These are phyloP conservation scores for Pleurotus djamor DNA, from an alignment of 768 basidiomycete genomes.

Conservation along the genomic window DNA sequence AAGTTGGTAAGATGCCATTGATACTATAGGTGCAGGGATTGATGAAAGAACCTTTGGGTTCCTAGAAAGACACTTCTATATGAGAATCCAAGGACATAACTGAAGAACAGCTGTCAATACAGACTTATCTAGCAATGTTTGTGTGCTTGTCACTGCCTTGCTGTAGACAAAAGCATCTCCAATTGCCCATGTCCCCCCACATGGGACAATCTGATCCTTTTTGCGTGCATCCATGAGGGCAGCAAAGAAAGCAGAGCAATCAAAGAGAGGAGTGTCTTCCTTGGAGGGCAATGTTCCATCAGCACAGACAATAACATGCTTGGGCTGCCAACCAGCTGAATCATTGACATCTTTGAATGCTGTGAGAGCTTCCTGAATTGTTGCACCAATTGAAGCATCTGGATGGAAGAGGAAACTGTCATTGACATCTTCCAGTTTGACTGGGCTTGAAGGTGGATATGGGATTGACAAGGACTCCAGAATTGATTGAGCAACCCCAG, in stretches of 20 bases:
- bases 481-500: slow-evolving; percentile 35
- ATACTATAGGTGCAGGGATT: slow-evolving; percentile 77
- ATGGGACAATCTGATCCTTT: slow-evolving; percentile 18
- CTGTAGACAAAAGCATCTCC: slow-evolving; percentile 85
- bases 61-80: slow-evolving; percentile 34
- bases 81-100: background rate
- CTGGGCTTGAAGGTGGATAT: slow-evolving; percentile 25
- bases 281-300: slow-evolving; percentile 44
- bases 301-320: slow-evolving; percentile 52
- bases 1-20: slow-evolving; percentile 85
- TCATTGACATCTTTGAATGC: slow-evolving; percentile 18
- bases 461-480: slow-evolving; percentile 30
- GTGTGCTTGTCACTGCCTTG: slow-evolving; percentile 91
- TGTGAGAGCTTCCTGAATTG: slow-evolving; percentile 22
- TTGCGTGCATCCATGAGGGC: slow-evolving; percentile 37
- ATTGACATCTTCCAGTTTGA: slow-evolving; percentile 57
- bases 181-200: slow-evolving; percentile 42
- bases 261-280: slow-evolving; percentile 72
- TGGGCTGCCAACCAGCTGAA: slow-evolving; percentile 38
- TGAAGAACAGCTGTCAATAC: slow-evolving; percentile 21
- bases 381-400: slow-evolving; percentile 23
- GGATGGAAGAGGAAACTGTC: slow-evolving; percentile 69
- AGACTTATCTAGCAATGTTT: slow-evolving; percentile 92
- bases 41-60: slow-evolving; percentile 70
- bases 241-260: slow-evolving; percentile 57